Evolutionary conservation across 2,329 filamentous ascomycete species (phyloP).

Genomic region (Stenocarpella maydis): DNA sequence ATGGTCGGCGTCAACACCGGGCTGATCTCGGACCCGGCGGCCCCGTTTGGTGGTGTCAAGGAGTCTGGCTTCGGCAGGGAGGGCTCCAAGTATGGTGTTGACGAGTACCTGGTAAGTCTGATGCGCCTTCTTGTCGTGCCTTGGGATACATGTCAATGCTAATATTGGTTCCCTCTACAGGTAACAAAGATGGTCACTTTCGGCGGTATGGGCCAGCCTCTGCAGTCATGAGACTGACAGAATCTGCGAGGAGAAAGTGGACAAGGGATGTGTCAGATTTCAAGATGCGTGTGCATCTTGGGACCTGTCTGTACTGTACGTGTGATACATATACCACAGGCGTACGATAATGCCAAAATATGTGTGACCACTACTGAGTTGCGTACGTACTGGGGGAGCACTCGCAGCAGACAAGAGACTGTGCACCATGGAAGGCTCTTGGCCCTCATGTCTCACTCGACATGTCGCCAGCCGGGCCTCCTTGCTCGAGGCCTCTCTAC

Average conservation of each 20-base stretch:
- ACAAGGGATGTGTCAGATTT: neutral
- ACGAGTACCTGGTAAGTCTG: slow-evolving; percentile 64
- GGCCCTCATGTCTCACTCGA: neutral
- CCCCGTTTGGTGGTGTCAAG: slow-evolving; percentile 82
- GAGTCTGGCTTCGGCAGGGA: slow-evolving; percentile 83
- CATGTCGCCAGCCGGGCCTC: neutral
- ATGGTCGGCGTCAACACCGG: slow-evolving; percentile 90
- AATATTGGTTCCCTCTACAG: slow-evolving; percentile 45
- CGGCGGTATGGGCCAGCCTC: slow-evolving; percentile 63
- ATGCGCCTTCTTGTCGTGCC: neutral
- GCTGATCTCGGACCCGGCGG: slow-evolving; percentile 64
- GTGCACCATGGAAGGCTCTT: neutral
- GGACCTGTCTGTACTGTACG: neutral
- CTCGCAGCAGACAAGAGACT: neutral
- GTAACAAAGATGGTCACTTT: slow-evolving; percentile 73
- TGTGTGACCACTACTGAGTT: neutral
- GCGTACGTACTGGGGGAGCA: no score
- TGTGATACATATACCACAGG: neutral
- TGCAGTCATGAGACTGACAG: slow-evolving; percentile 52
- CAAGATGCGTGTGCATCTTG: neutral
- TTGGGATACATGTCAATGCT: neutral
- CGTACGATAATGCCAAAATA: neutral
- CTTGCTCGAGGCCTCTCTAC: no score
- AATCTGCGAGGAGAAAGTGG: neutral
- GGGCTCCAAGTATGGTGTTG: slow-evolving; percentile 78